phyloP scores from a whole-genome alignment of 176 grass and related monocot genomes.

The Cenchrus fungigraminus region DNA sequence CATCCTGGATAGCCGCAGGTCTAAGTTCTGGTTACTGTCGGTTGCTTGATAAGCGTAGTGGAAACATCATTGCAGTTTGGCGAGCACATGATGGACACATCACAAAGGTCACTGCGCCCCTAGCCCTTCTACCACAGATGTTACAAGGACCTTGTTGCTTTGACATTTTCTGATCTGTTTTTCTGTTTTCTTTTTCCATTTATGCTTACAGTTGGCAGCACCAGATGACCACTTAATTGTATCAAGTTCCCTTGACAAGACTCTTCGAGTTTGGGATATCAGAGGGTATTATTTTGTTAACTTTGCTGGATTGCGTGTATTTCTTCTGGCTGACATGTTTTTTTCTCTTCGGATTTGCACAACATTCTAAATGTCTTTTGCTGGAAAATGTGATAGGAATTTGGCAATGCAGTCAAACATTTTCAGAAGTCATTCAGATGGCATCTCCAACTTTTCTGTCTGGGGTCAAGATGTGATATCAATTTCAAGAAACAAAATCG shows the following conservation, averaged over 20 bases:
- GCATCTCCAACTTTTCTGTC: slow-evolving; percentile 71
- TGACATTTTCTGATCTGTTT: slow-evolving; percentile 43
- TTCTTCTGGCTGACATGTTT: slow-evolving; percentile 26
- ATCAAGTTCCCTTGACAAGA: slow-evolving; percentile 95
- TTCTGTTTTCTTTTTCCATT: slow-evolving; percentile 31
- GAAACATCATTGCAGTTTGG: slow-evolving; percentile 82
- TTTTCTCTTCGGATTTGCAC: slow-evolving; percentile 18
- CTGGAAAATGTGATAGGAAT: slow-evolving; percentile 56
- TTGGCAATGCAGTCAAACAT: slow-evolving; percentile 63
- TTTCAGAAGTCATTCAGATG: slow-evolving; percentile 83
- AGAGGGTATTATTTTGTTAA: slow-evolving; percentile 67
- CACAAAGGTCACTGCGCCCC: slow-evolving; percentile 62
- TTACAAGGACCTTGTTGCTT: slow-evolving; percentile 8
- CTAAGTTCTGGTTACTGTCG: slow-evolving; percentile 89
- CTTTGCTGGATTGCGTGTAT: slow-evolving; percentile 2
- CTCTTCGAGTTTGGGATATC: slow-evolving; percentile 89
- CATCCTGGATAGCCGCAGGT: slow-evolving; percentile 78
- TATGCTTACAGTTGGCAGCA: slow-evolving; percentile 65
- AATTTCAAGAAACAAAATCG: slow-evolving; percentile 91
- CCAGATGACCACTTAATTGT: slow-evolving; percentile 88
- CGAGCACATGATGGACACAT: slow-evolving; percentile 94
- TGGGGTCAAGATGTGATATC: slow-evolving; percentile 87
- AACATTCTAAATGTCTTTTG: slow-evolving; percentile 20
- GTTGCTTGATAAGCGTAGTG: slow-evolving; percentile 81
- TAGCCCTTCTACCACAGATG: slow-evolving; percentile 1